Evolutionary conservation across 73 alveolate genomes (phyloP).

Genomic region (Paramecium pentaurelia): DNA sequence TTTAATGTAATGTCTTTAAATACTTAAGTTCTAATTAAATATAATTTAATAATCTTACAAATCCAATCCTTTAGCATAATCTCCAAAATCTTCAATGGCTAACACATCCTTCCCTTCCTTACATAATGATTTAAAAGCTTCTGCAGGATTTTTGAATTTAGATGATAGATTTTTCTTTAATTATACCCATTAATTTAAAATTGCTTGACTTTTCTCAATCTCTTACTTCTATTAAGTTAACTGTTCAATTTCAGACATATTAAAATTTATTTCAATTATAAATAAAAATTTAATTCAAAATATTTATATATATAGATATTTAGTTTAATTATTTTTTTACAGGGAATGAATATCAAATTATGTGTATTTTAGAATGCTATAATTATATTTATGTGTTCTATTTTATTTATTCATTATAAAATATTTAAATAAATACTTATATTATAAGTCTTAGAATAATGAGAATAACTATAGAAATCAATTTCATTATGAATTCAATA

Average conservation of each 20-base stretch:
- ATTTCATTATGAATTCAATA: not conserved
- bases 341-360: not conserved
- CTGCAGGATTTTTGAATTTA: conserved; percentile 1
- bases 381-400: no score
- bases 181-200: not conserved
- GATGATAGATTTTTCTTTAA: not conserved
- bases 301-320: not conserved
- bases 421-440: no score
- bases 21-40: not conserved
- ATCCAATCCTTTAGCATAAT: conserved; percentile 8
- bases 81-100: conserved; percentile 19
- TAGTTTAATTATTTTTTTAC: no score
- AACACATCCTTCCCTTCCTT: not conserved
- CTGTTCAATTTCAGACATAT: conserved; percentile 27
- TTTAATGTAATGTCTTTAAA: not conserved
- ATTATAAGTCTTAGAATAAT: no score
- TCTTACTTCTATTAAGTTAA: conserved; percentile 14
- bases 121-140: not conserved
- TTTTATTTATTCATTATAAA: no score
- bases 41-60: not conserved
- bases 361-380: no score
- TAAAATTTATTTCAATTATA: conserved; percentile 4
- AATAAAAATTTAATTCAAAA: not conserved
- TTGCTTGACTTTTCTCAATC: not conserved
- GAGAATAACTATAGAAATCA: no score